Base-by-base conservation (phyloP, 2,329 filamentous ascomycete genomes). In the Fusarium newnesense region DNA sequence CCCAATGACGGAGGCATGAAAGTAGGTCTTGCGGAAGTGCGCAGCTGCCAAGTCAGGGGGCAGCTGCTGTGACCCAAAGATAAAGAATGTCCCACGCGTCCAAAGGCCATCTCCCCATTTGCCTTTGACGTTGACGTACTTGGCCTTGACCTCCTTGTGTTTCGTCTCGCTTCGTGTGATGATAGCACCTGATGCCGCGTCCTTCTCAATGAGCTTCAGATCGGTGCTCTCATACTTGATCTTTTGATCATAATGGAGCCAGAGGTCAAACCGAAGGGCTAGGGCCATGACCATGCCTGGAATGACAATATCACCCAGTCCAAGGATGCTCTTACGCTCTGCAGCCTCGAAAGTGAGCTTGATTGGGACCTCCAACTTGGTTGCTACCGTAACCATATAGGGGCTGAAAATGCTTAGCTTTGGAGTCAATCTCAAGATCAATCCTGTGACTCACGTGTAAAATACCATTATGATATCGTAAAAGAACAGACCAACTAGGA, bases 381-480 rank as follows among this genome's bases (percentile, higher is more conserved):
- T 97, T 18, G 96, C 96, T 13, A 99, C 94, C 0, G 93, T 94
- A 11, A 95, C 87, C 94, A 96, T 96, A 79, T 94, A 91, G 0
- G 94, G 94, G 0, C 90, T 92, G 28, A 10, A 8, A 18, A 28
- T 60, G 18, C 71, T 81, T 70, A 80, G 76, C n/a, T 75, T 19
- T 21, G 40, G 9, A 43, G n/a, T 30, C 28, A 10, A 26, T 7
- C 24, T 24, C 10, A 24, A 39, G 26, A 16, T 50, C 5, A 10
- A n/a, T 11, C 9, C 5, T 52, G 24, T 13, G 19, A 86, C 89
- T 82, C 79, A 91, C 84, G 93, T 95, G 80, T 93, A 96, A 79
- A 96, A 96, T 10, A 96, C 94, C 87, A 96, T 95, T 81, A 96
- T 91, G 54, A 99, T 96, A 80, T 99, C 96, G 79, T 99, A 99